Conservation (phyloP, 768 basidiomycete genomes). For the Mycena pura region DNA sequence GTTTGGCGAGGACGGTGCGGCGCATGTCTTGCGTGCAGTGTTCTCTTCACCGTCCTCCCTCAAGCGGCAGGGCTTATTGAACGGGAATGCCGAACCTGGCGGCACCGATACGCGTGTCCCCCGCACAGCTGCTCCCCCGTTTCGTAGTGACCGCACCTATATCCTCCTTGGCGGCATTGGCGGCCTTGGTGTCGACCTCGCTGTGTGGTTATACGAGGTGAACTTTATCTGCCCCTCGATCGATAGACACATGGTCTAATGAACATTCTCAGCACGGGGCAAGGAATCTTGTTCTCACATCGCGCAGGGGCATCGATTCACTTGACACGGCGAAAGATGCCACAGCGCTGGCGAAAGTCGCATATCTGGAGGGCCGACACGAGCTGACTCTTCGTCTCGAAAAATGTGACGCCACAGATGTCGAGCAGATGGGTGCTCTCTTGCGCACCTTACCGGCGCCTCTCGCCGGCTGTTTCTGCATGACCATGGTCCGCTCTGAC, state of each 20-base stretch:
- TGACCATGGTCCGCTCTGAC: slow-evolving; percentile 6
- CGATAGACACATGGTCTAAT: neutral
- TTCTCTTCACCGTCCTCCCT: slow-evolving; percentile 7
- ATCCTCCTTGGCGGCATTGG: slow-evolving; percentile 16
- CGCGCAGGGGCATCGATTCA: slow-evolving; percentile 8
- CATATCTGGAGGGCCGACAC: slow-evolving; percentile 3
- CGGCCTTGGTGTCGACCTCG: slow-evolving; percentile 15
- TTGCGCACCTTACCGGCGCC: neutral
- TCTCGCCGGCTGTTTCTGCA: slow-evolving; percentile 17
- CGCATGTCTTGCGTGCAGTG: neutral
- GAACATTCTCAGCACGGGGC: slow-evolving; percentile 8
- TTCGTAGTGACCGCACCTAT: slow-evolving; percentile 7
- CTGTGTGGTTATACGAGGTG: slow-evolving; percentile 20
- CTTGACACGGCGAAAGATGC: slow-evolving; percentile 6
- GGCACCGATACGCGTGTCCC: neutral
- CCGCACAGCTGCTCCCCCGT: slow-evolving; percentile 6
- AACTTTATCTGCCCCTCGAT: neutral
- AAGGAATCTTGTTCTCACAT: slow-evolving; percentile 12
- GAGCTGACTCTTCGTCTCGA: slow-evolving; percentile 1
- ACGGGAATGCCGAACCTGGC: neutral
- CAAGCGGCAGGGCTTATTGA: neutral
- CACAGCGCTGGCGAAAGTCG: slow-evolving; percentile 9
- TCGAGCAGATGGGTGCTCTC: slow-evolving; percentile 5
- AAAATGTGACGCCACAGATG: slow-evolving; percentile 10
- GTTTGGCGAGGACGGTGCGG: neutral